Percentiles rank a stretch among this genome's conserved stretches.
These are phyloP conservation scores for Scopulariopsis brevicaulis DNA, from an alignment of 2,329 filamentous ascomycete genomes.

Conservation along the genomic window DNA sequence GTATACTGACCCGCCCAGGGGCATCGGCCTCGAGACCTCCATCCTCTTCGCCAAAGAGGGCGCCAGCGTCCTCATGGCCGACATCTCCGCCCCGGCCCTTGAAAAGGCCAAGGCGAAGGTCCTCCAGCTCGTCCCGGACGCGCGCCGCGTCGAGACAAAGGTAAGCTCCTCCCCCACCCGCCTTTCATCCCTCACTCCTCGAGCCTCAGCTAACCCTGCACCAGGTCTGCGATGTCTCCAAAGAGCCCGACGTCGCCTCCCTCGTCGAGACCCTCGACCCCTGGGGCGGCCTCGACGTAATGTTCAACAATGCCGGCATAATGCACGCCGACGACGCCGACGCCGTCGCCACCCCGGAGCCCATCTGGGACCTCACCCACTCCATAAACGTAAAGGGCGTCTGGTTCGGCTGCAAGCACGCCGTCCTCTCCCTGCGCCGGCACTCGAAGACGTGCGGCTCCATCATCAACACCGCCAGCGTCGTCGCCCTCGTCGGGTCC, in stretches of 20 bases:
- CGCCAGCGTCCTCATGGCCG: slow-evolving; percentile 73
- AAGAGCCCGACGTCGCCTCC: slow-evolving; percentile 66
- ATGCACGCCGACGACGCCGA: slow-evolving; percentile 81
- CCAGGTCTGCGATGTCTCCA: slow-evolving; percentile 61
- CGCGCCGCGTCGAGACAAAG: slow-evolving; percentile 47
- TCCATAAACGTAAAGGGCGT: slow-evolving; percentile 96
- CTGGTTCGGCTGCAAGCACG: slow-evolving; percentile 94
- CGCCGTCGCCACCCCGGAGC: slow-evolving; percentile 74
- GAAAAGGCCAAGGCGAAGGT: slow-evolving; percentile 68
- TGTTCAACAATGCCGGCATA: slow-evolving; percentile 97
- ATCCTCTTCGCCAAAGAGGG: slow-evolving; percentile 87
- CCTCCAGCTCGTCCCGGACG: slow-evolving; percentile 55
- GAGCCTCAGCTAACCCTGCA: not conserved
- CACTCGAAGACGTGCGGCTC: slow-evolving; percentile 69
- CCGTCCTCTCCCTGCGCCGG: slow-evolving; percentile 68
- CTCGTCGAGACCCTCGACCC: slow-evolving; percentile 64
- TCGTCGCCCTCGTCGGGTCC: slow-evolving; percentile 77
- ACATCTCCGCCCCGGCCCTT: slow-evolving; percentile 70
- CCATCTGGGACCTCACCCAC: slow-evolving; percentile 89
- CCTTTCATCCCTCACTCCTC: not conserved
- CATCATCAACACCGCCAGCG: slow-evolving; percentile 86
- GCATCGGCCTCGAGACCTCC: slow-evolving; percentile 84
- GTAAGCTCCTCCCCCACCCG: slow-evolving; percentile 19
- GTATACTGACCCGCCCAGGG: slow-evolving; percentile 35
- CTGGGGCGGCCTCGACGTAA: slow-evolving; percentile 82